A percentile compares a stretch with the other conserved stretches of the same genome.
Evolutionary conservation across 345 rosid genomes (phyloP).

Genomic region (Reutealis trisperma): DNA sequence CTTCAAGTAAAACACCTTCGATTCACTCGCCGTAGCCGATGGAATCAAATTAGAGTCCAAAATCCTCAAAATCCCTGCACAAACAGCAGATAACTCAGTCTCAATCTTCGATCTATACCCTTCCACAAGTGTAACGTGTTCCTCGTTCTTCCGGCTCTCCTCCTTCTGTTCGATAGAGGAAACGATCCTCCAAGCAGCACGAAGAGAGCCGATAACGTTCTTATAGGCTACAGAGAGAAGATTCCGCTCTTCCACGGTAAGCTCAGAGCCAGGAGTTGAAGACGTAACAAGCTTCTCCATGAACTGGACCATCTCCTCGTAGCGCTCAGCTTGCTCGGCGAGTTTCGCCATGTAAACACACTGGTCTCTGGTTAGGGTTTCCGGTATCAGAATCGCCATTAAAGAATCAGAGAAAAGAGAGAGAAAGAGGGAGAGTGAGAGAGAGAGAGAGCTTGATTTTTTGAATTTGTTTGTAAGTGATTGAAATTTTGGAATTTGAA

Average conservation of each 20-base stretch:
- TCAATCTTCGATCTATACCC: constrained; percentile 41
- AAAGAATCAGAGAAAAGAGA: constrained; percentile 6
- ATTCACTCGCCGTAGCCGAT: constrained; percentile 34
- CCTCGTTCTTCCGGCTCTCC: constrained; percentile 70
- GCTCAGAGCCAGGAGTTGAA: constrained; percentile 49
- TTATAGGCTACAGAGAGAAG: constrained; percentile 98
- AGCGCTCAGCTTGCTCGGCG: constrained; percentile 93
- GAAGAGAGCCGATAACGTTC: constrained; percentile 95
- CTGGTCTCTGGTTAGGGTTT: constrained; percentile 62
- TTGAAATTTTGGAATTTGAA: not conserved
- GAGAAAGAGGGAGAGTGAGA: constrained; percentile 2
- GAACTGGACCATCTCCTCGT: constrained; percentile 94
- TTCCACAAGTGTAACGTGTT: constrained; percentile 29
- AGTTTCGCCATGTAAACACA: constrained; percentile 89
- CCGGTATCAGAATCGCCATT: constrained; percentile 37
- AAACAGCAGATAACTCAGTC: constrained; percentile 32
- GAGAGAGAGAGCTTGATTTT: not conserved
- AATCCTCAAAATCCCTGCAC: constrained; percentile 32
- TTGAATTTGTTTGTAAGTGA: not conserved
- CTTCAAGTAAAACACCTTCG: constrained; percentile 42
- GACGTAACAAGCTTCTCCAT: constrained; percentile 78
- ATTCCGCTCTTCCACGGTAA: constrained; percentile 85
- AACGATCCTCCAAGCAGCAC: constrained; percentile 89
- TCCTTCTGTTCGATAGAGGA: constrained; percentile 92
- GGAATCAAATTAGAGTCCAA: constrained; percentile 36